Base-by-base conservation (phyloP, 192 early-diverging fungal species). In the Coemansia sp. region DNA sequence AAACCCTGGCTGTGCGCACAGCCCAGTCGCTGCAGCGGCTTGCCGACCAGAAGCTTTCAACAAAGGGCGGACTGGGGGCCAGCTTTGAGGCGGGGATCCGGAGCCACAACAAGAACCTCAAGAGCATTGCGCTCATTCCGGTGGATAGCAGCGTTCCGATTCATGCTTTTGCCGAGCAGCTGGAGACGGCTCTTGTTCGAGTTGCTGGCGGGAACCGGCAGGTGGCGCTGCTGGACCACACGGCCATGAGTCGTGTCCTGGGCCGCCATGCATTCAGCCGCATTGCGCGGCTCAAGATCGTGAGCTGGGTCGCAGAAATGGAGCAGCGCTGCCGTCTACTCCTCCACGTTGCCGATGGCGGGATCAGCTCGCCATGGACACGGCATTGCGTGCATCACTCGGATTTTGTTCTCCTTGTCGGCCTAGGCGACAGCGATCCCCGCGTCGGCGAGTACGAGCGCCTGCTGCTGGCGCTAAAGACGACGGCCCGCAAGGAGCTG, bases 401-500 rank as follows among this genome's bases (percentile, higher is more conserved):
- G 1, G 96, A 99, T 71, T 98, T 93, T 65, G 87, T 99, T 42
- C 64, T 99, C 20, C 68, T 99, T 11, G 88, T 99, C 9, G 96
- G 89, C 1, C 67, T 94, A 6, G 95, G 90, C 14, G 94, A 96
- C 48, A 88, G 80, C 7, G 89, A 96, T 40, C 85, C 87, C 0
- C 57, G 82, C 0, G 85, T 98, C 12, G 92, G 95, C 33, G 94
- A 96, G 47, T 91, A 83, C 57, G 96, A 99, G 66, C 82, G 88
- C 16, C 66, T 94, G 36, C 75, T 99, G 44, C 75, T 97, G 47
- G 83, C 89, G 35, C 84, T 96, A 76, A 96, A 96, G 72, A 94
- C 94, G 5, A 99, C 96, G 1, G 96, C 94, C 33, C 83, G 95
- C 41, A 99, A 96, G 58, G 96, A 99, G 67, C 71, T 99, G 16